phyloP scores from a whole-genome alignment of 257 asterid species.

The Rubia yunnanensis region DNA sequence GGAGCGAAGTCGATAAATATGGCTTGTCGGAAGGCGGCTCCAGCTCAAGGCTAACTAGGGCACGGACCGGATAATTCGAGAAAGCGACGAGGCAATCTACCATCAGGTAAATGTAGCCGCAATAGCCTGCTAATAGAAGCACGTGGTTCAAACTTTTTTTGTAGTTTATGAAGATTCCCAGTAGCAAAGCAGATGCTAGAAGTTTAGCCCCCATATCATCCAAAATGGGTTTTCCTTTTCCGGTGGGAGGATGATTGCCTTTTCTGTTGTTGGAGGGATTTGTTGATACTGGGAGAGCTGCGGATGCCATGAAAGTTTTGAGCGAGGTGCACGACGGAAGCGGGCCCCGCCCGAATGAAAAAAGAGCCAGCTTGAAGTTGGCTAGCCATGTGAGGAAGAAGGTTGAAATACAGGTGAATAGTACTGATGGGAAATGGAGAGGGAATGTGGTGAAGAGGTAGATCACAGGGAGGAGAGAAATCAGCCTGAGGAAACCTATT shows the following conservation, averaged over 20 bases:
- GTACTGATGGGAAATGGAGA: slow-evolving; percentile 21
- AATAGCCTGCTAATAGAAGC: slow-evolving; percentile 16
- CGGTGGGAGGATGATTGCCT: not conserved
- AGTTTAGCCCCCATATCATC: slow-evolving; percentile 24
- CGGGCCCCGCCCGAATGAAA: slow-evolving; percentile 55
- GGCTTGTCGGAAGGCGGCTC: slow-evolving; percentile 62
- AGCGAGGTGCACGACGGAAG: slow-evolving; percentile 24
- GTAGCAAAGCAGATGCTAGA: slow-evolving; percentile 15
- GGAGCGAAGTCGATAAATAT: slow-evolving; percentile 48
- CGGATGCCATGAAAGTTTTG: slow-evolving; percentile 32
- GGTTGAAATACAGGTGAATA: slow-evolving; percentile 29
- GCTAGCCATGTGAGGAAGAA: slow-evolving; percentile 59
- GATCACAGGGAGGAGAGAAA: slow-evolving; percentile 39
- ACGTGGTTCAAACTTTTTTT: slow-evolving; percentile 14
- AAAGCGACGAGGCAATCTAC: slow-evolving; percentile 14
- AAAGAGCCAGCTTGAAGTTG: slow-evolving; percentile 48
- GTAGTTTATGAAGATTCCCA: slow-evolving; percentile 9
- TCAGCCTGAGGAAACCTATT: slow-evolving; percentile 31
- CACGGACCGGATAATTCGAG: slow-evolving; percentile 20
- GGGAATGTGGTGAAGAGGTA: slow-evolving; percentile 37
- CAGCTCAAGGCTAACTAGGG: slow-evolving; percentile 29
- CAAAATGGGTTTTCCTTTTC: slow-evolving; percentile 22
- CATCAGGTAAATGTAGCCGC: slow-evolving; percentile 18
- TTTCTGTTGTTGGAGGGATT: slow-evolving; percentile 6
- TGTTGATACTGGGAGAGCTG: slow-evolving; percentile 42